phyloP scores from a whole-genome alignment of 441 rosid genomes.

The Populus hybrid region DNA sequence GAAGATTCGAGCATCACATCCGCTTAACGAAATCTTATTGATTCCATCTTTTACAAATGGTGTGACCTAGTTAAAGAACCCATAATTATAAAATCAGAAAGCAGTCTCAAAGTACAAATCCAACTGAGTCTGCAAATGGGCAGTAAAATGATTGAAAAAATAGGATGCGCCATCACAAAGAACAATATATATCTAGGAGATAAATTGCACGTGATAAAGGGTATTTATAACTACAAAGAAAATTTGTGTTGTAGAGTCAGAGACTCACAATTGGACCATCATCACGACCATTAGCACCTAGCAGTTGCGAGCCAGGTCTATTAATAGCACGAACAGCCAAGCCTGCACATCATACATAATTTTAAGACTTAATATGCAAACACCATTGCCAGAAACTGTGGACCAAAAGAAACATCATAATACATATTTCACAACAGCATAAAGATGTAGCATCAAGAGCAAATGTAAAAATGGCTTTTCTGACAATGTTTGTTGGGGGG shows the following conservation, averaged over 20 bases:
- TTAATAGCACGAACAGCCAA: constrained; percentile 66
- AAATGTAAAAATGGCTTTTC: background rate
- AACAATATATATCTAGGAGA: background rate
- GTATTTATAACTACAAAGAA: background rate
- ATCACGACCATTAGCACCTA: constrained; percentile 97
- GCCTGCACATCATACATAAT: constrained; percentile 39
- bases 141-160: background rate
- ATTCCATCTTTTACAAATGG: constrained; percentile 68
- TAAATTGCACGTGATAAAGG: background rate
- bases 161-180: background rate
- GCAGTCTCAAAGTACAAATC: background rate
- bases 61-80: constrained; percentile 50
- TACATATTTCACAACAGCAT: background rate
- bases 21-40: constrained; percentile 70
- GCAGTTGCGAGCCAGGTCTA: constrained; percentile 85
- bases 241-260: constrained; percentile 3
- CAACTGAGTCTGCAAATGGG: background rate
- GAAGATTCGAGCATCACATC: constrained; percentile 76
- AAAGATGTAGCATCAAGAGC: background rate
- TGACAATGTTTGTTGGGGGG: background rate
- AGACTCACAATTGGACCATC: constrained; percentile 92
- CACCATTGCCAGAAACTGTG: background rate
- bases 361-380: background rate
- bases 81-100: constrained; percentile 8
- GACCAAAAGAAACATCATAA: background rate